Evolutionary conservation across 139 green algal genomes (phyloP).

Genomic region (Diplosphaera chodatii): DNA sequence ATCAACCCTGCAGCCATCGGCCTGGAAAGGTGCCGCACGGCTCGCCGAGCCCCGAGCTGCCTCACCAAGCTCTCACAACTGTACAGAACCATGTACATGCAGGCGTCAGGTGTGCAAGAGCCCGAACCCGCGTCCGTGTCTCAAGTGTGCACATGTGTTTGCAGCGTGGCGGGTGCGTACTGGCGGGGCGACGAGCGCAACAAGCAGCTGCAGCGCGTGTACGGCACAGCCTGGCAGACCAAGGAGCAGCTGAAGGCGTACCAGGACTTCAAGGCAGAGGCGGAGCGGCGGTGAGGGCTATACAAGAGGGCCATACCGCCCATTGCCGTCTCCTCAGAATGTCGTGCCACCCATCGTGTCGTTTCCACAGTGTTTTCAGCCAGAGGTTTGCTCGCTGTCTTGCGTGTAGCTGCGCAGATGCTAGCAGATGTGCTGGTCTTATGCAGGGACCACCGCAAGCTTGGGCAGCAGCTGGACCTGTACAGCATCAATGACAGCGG

Average conservation of each 20-base stretch:
- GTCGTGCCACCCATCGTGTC: too few relatives aligned
- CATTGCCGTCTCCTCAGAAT: too few relatives aligned
- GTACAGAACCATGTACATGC: too few relatives aligned
- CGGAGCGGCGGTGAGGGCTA: constrained; percentile 12
- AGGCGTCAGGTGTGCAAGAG: too few relatives aligned
- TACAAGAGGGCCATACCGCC: too few relatives aligned
- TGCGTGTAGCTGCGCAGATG: too few relatives aligned
- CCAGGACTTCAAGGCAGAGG: constrained; percentile 63
- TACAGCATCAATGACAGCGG: constrained; percentile 85
- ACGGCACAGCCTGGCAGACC: constrained; percentile 88
- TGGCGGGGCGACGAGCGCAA: constrained; percentile 89
- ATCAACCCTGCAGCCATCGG: constrained; percentile 79
- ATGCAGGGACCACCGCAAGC: constrained; percentile 81
- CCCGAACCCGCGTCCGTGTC: too few relatives aligned
- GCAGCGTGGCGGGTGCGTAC: constrained; percentile 84
- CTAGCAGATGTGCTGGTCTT: not conserved
- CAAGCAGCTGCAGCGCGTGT: constrained; percentile 86
- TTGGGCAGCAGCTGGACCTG: constrained; percentile 88
- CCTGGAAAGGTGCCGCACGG: constrained; percentile 86
- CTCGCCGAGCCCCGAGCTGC: too few relatives aligned
- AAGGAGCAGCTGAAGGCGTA: constrained; percentile 72
- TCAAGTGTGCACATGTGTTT: too few relatives aligned
- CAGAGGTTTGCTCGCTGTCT: too few relatives aligned
- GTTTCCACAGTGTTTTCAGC: too few relatives aligned
- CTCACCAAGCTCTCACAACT: too few relatives aligned